A percentile compares a stretch with the other conserved stretches of the same genome.
phyloP scores from a whole-genome alignment of 2,329 filamentous ascomycete species.

The Aspergillus bombycis region DNA sequence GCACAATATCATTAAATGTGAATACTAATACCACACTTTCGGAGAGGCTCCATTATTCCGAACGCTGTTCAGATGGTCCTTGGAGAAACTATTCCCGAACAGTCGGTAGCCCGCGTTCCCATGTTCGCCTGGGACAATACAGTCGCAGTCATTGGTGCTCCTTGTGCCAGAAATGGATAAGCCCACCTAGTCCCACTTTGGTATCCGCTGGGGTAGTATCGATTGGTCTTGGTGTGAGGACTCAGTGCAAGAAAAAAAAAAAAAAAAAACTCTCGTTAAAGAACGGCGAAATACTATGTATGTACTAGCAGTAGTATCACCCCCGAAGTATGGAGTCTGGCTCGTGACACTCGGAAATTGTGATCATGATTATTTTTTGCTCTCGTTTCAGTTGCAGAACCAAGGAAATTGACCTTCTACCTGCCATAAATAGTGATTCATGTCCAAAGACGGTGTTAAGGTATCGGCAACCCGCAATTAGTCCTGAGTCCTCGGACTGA shows the following conservation, averaged over 20 bases:
- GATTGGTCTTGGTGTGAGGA: conserved; percentile 19
- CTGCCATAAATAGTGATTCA: background rate
- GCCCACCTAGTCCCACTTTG: conserved; percentile 20
- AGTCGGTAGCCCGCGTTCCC: conserved; percentile 5
- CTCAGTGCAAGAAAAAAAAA: background rate
- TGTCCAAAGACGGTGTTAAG: background rate
- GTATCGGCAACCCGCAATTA: background rate
- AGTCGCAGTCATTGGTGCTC: background rate
- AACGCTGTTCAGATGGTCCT: background rate
- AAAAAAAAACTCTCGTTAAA: background rate
- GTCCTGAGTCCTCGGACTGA: background rate
- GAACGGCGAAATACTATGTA: background rate
- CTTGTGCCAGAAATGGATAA: background rate
- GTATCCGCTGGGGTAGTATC: conserved; percentile 18
- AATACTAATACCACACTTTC: background rate
- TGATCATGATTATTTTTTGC: background rate
- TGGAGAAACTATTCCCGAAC: conserved; percentile 1
- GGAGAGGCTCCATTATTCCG: conserved; percentile 1
- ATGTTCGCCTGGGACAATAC: background rate
- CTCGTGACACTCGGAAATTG: conserved; percentile 11
- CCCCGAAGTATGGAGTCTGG: conserved; percentile 2
- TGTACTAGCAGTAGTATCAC: background rate
- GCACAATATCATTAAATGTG: background rate
- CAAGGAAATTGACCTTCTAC: background rate
- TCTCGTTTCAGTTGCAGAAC: background rate